Percentiles rank a stretch among this genome's conserved stretches.
phyloP scores from a whole-genome alignment of 257 asterid genomes.

The Linaria vulgaris region DNA sequence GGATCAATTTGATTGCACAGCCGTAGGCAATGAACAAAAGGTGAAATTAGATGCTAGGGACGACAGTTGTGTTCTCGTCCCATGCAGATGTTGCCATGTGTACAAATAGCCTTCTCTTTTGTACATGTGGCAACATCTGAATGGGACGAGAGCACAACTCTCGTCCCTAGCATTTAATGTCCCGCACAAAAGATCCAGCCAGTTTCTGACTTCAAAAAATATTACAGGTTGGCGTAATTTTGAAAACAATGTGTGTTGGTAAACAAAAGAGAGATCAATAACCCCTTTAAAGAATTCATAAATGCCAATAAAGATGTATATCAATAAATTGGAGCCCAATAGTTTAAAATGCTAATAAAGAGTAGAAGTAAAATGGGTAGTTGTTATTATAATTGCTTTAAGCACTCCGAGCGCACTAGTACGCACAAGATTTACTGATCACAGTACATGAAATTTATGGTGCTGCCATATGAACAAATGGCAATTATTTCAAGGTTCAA shows the following conservation, averaged over 20 bases:
- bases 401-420: not conserved
- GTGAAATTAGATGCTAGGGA: no score
- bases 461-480: not conserved
- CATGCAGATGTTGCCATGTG: no score
- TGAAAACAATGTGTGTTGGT: not conserved
- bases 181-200: not conserved
- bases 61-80: no score
- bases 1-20: no score
- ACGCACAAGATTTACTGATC: not conserved
- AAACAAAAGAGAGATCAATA: constrained; percentile 4
- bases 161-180: no score
- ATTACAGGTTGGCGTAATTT: no score
- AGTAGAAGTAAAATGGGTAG: constrained; percentile 23
- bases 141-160: no score
- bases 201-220: constrained; percentile 8
- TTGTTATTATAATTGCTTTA: constrained; percentile 4
- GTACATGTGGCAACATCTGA: no score
- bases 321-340: constrained; percentile 30
- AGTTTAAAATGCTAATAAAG: constrained; percentile 21
- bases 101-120: no score
- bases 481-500: not conserved
- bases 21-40: no score
- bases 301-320: constrained; percentile 32
- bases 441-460: constrained; percentile 6
- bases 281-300: constrained; percentile 8